Conservation (phyloP, 2,329 filamentous ascomycete species). For the Talaromyces sp. region DNA sequence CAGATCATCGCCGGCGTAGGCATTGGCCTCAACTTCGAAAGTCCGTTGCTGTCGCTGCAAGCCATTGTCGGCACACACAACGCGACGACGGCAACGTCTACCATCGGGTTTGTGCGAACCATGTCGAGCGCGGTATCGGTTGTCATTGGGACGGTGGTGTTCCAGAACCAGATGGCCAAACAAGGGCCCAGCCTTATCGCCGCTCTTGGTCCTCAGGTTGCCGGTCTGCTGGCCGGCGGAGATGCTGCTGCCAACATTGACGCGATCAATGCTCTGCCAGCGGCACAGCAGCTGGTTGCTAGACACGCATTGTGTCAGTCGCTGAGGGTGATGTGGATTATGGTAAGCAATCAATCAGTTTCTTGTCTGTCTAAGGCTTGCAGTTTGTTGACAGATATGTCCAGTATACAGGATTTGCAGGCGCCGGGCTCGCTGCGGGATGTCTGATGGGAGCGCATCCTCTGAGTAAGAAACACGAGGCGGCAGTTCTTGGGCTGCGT, state of each 20-base stretch:
- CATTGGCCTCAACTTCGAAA: conserved; percentile 50
- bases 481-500: background rate
- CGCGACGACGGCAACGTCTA: conserved; percentile 54
- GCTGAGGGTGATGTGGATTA: conserved; percentile 8
- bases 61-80: conserved; percentile 48
- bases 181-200: conserved; percentile 10
- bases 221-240: conserved; percentile 3
- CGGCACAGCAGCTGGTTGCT: conserved; percentile 5
- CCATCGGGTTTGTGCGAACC: conserved; percentile 52
- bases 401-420: conserved; percentile 8
- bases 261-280: conserved; percentile 1
- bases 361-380: background rate
- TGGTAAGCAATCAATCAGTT: conserved; percentile 1
- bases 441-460: conserved; percentile 5
- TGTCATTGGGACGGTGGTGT: conserved; percentile 47
- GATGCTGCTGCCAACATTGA: conserved; percentile 9
- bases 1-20: conserved; percentile 50
- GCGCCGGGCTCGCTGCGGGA: conserved; percentile 2
- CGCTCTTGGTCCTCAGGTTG: conserved; percentile 5
- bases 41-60: conserved; percentile 52
- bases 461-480: conserved; percentile 7
- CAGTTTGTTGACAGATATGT: background rate
- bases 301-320: conserved; percentile 5
- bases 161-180: conserved; percentile 31
- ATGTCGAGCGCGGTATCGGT: conserved; percentile 50